Conservation (phyloP, 768 basidiomycete genomes). For the Trichaptum fuscoviolaceum region DNA sequence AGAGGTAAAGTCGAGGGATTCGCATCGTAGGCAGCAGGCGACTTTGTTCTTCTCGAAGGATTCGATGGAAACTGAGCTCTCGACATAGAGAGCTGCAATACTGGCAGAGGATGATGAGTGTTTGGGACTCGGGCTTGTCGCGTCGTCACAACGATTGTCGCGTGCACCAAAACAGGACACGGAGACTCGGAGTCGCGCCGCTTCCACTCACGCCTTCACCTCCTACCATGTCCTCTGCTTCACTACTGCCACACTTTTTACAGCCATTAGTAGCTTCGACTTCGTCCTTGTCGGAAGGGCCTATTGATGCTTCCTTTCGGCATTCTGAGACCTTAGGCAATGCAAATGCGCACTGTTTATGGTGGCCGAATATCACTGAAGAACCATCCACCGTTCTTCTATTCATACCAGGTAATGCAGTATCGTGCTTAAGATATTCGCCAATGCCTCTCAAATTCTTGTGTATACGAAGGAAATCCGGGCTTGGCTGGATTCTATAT, state of each 20-base stretch:
- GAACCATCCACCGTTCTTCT: constrained; percentile 6
- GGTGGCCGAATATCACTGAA: constrained; percentile 36
- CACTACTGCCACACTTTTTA: constrained; percentile 11
- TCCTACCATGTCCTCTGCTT: not conserved
- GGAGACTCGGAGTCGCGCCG: too few relatives aligned
- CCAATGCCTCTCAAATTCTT: not conserved
- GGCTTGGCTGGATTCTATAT: constrained; percentile 66
- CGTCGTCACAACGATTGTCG: not conserved
- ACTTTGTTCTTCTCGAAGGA: constrained; percentile 36
- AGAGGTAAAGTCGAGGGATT: constrained; percentile 46
- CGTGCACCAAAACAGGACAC: not conserved
- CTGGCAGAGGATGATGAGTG: constrained; percentile 4
- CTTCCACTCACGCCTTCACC: not conserved
- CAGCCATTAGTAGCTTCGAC: constrained; percentile 10
- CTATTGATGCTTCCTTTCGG: constrained; percentile 1
- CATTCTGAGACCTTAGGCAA: constrained; percentile 5
- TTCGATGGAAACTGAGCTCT: constrained; percentile 48
- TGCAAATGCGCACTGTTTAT: constrained; percentile 34
- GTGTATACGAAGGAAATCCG: constrained; percentile 35
- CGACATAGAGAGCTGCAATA: constrained; percentile 39
- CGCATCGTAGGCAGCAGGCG: constrained; percentile 38
- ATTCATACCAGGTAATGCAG: constrained; percentile 15
- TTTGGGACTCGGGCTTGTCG: not conserved
- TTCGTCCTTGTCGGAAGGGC: constrained; percentile 8
- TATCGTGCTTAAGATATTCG: not conserved